A percentile compares a stretch with the other conserved stretches of the same genome.
phyloP scores from a whole-genome alignment of 129 eudicot species.

The Solidago caesia region DNA sequence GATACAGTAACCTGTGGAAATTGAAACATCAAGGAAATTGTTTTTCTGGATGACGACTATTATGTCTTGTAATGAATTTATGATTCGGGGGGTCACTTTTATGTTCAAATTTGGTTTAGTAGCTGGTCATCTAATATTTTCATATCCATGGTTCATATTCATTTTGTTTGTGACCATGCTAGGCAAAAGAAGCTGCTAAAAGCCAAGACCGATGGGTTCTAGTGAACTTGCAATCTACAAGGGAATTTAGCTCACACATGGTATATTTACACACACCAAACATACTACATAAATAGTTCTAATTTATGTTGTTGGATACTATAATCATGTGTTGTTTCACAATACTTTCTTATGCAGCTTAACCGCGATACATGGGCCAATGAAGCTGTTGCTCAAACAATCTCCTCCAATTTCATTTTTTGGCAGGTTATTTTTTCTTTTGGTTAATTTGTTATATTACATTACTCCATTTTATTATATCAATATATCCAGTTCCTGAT shows the following conservation, averaged over 20 bases:
- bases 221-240: slow-evolving; percentile 84
- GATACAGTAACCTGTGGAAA: neutral
- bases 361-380: slow-evolving; percentile 99
- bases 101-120: neutral
- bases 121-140: neutral
- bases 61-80: neutral
- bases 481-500: too few species aligned
- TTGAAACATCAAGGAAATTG: slow-evolving; percentile 1
- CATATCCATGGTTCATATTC: neutral
- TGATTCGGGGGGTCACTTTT: slow-evolving; percentile 3
- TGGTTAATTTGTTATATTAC: neutral
- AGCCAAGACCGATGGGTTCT: slow-evolving; percentile 80
- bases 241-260: slow-evolving; percentile 98
- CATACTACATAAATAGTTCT: slow-evolving; percentile 4
- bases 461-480: neutral
- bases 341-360: slow-evolving; percentile 53
- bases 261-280: slow-evolving; percentile 31
- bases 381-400: slow-evolving; percentile 98
- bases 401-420: slow-evolving; percentile 80
- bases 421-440: slow-evolving; percentile 74
- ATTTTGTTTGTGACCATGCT: neutral
- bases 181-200: slow-evolving; percentile 93
- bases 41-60: neutral
- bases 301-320: neutral
- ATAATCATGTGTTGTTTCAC: neutral